phyloP scores from a whole-genome alignment of 2,329 filamentous ascomycete species.

The Penicillium sp. region DNA sequence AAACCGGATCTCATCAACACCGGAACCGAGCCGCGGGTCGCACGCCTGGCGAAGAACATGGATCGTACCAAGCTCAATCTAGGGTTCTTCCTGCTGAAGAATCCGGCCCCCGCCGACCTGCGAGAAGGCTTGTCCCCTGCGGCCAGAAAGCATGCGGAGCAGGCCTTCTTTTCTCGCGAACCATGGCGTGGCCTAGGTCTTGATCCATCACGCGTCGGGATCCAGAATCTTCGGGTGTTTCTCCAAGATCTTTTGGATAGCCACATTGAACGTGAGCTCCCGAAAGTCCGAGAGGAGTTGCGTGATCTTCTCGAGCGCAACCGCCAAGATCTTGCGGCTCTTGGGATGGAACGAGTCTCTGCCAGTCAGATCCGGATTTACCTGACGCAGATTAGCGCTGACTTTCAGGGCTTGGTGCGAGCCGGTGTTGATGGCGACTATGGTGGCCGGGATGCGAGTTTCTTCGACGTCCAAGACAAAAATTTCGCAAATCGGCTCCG shows the following conservation, averaged over 20 bases:
- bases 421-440: conserved; percentile 25
- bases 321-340: neutral
- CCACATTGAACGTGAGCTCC: conserved; percentile 22
- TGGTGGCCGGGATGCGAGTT: conserved; percentile 8
- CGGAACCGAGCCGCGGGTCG: conserved; percentile 22
- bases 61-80: conserved; percentile 29
- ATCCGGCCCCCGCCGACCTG: conserved; percentile 22
- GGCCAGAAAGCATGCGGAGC: conserved; percentile 5
- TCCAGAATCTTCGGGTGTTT: conserved; percentile 21
- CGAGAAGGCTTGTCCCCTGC: conserved; percentile 6
- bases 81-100: conserved; percentile 30
- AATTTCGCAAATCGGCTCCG: neutral
- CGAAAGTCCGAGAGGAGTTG: conserved; percentile 20
- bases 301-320: conserved; percentile 6
- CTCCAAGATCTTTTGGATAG: conserved; percentile 20
- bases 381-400: conserved; percentile 19
- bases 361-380: conserved; percentile 20
- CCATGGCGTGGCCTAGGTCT: conserved; percentile 17
- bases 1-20: conserved; percentile 42
- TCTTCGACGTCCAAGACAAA: neutral
- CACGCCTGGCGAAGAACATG: conserved; percentile 25
- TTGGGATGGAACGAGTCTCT: conserved; percentile 15
- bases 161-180: conserved; percentile 16
- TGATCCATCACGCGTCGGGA: conserved; percentile 17
- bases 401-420: conserved; percentile 18